Conservation (phyloP, 345 rosid genomes). For the Gossypium australe region DNA sequence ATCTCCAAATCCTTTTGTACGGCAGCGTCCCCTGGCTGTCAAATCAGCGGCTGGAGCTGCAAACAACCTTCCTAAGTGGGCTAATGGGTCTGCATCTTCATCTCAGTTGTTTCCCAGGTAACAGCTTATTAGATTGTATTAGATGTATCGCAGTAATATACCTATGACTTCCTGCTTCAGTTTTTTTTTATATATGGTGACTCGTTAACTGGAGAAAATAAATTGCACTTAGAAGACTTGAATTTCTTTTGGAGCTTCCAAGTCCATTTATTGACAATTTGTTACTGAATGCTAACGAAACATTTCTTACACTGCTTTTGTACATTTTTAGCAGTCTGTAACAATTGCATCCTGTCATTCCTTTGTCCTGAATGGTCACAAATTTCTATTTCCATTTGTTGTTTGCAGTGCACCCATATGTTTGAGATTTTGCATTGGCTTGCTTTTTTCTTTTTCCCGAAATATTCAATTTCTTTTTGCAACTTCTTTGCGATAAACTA, state of each 20-base stretch:
- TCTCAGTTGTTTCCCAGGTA: slow-evolving; percentile 38
- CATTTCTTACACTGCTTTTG: neutral
- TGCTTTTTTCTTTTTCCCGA: neutral
- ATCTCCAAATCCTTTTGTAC: slow-evolving; percentile 64
- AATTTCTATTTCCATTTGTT: neutral
- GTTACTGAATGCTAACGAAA: neutral
- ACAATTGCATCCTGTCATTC: neutral
- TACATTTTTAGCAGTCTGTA: neutral
- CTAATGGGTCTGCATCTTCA: slow-evolving; percentile 51
- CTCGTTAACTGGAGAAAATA: neutral
- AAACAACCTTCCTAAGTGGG: slow-evolving; percentile 64
- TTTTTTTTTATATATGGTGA: neutral
- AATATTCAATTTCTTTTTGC: neutral
- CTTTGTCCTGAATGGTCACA: neutral
- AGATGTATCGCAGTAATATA: neutral
- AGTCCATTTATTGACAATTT: neutral
- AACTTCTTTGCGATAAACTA: neutral
- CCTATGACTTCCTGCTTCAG: neutral
- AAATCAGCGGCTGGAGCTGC: slow-evolving; percentile 44
- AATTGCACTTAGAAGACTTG: neutral
- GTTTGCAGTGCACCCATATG: neutral
- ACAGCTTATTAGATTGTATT: neutral
- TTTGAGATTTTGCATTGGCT: neutral
- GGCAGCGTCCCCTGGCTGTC: slow-evolving; percentile 73
- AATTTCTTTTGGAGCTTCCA: neutral